phyloP scores from a whole-genome alignment of 129 eudicot species.

The Tanacetum coccineum region DNA sequence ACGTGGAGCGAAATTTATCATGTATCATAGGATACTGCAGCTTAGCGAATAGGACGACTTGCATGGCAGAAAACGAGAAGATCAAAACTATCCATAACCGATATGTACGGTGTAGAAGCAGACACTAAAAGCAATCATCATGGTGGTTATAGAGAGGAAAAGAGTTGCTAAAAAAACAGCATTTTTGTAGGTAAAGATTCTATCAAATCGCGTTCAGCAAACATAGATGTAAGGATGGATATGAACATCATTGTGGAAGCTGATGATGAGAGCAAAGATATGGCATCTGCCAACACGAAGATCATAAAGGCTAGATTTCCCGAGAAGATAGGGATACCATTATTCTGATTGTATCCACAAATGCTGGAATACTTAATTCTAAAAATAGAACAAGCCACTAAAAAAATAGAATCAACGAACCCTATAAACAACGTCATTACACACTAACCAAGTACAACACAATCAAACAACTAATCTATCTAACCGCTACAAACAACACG shows the following conservation, averaged over 20 bases:
- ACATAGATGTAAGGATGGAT: conserved; percentile 34
- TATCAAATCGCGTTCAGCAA: conserved; percentile 37
- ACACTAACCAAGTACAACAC: too few species aligned
- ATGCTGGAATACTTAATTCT: too few species aligned
- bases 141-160: conserved; percentile 17
- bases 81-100: not conserved
- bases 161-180: conserved; percentile 19
- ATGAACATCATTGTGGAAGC: conserved; percentile 36
- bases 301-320: not conserved
- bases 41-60: not conserved
- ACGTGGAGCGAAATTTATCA: not conserved
- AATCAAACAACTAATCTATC: too few species aligned
- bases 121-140: conserved; percentile 21
- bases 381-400: too few species aligned
- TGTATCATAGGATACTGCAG: not conserved
- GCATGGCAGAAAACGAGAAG: not conserved
- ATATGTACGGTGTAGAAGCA: not conserved
- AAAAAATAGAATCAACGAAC: too few species aligned
- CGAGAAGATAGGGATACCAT: conserved; percentile 8
- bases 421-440: too few species aligned
- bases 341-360: too few species aligned
- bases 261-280: conserved; percentile 25
- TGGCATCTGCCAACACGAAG: conserved; percentile 21
- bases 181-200: conserved; percentile 27
- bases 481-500: too few species aligned